Evolutionary conservation across 1,284 basidiomycete genomes (phyloP).

Genomic region (Schizophyllum amplum): DNA sequence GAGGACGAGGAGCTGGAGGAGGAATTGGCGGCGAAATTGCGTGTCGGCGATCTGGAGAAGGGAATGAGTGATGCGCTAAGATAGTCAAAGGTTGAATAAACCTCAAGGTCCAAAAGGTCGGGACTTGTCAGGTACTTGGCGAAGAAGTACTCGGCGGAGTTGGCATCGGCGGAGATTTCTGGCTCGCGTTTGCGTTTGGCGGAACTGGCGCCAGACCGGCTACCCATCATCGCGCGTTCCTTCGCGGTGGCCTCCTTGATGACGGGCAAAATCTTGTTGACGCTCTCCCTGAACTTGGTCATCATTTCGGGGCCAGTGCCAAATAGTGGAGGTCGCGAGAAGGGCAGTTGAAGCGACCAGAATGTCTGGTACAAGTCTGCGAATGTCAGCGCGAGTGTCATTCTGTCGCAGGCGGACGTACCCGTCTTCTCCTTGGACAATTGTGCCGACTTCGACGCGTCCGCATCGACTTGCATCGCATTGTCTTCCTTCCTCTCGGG

Average conservation of each 20-base stretch:
- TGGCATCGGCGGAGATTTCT: conserved; percentile 35
- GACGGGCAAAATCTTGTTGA: conserved; percentile 64
- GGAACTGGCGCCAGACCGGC: conserved; percentile 33
- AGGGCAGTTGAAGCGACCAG: conserved; percentile 77
- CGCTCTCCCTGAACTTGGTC: conserved; percentile 55
- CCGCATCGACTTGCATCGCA: conserved; percentile 33
- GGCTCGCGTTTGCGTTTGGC: conserved; percentile 62
- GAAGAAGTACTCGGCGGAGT: conserved; percentile 74
- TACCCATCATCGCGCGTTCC: conserved; percentile 77
- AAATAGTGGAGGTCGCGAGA: conserved; percentile 65
- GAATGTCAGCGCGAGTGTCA: conserved; percentile 8
- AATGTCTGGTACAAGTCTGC: conserved; percentile 78
- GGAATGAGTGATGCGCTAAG: no score
- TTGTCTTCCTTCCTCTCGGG: conserved; percentile 16
- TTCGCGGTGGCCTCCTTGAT: conserved; percentile 80
- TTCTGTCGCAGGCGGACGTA: conserved; percentile 6
- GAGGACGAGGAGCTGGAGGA: conserved; percentile 81
- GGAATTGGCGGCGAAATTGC: conserved; percentile 84
- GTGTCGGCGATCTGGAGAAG: conserved; percentile 88
- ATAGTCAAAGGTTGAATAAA: no score
- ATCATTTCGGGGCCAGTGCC: conserved; percentile 41
- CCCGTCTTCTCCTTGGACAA: conserved; percentile 59
- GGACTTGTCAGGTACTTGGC: conserved; percentile 87
- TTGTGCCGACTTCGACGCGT: conserved; percentile 26
- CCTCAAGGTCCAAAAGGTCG: conserved; percentile 78